Evolutionary conservation across 169 alveolate species (phyloP).

Genomic region (Hepatocystis sp.): DNA sequence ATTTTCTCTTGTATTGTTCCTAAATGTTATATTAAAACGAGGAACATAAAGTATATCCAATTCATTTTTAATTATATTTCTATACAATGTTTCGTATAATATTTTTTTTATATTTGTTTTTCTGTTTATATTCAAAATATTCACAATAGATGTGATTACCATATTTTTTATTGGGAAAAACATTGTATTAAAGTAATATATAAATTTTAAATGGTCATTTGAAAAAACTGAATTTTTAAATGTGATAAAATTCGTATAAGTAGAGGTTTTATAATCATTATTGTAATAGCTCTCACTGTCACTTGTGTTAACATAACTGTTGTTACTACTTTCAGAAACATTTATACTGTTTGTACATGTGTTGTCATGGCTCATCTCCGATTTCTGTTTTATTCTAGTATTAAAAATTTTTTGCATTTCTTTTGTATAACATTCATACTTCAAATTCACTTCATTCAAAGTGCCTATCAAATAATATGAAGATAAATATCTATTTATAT

Average conservation of each 20-base stretch:
- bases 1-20: constrained; percentile 7
- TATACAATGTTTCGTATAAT: constrained; percentile 8
- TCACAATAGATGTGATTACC: constrained; percentile 24
- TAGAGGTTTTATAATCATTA: not conserved
- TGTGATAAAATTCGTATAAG: constrained; percentile 14
- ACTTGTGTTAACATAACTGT: not conserved
- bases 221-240: constrained; percentile 30
- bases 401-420: constrained; percentile 47
- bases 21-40: constrained; percentile 5
- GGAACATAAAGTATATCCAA: constrained; percentile 43
- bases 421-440: constrained; percentile 31
- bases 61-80: constrained; percentile 51
- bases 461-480: constrained; percentile 7
- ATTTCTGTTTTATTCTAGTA: not conserved
- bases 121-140: constrained; percentile 24
- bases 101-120: constrained; percentile 7
- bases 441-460: constrained; percentile 29
- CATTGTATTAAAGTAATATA: constrained; percentile 34
- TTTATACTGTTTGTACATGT: no score
- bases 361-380: not conserved
- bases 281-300: not conserved
- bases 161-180: constrained; percentile 52
- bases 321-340: no score
- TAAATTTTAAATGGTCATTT: constrained; percentile 34
- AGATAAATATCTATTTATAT: not conserved